Conservation (phyloP, 257 asterid species). For the Fraxinus anomala region DNA sequence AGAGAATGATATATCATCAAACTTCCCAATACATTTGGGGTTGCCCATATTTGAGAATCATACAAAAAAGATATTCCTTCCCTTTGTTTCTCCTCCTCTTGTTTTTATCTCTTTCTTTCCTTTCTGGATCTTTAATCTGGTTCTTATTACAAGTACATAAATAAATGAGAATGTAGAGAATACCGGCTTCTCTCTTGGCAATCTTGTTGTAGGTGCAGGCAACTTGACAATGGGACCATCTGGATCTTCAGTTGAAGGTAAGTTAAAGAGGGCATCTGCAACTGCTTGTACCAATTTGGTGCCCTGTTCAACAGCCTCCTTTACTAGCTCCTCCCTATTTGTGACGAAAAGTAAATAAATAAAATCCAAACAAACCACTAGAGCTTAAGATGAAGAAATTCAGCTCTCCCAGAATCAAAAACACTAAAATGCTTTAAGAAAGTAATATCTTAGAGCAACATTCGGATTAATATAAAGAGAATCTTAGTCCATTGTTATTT, state of each 20-base stretch:
- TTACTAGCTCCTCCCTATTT: constrained; percentile 69
- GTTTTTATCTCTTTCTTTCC: neutral
- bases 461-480: neutral
- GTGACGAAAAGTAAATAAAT: constrained; percentile 1
- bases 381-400: neutral
- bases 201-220: constrained; percentile 74
- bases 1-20: neutral
- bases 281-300: constrained; percentile 82
- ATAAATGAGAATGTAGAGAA: constrained; percentile 21
- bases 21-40: neutral
- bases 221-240: constrained; percentile 79
- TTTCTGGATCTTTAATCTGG: neutral
- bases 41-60: neutral
- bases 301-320: constrained; percentile 64
- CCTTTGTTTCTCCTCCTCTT: neutral
- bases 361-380: neutral
- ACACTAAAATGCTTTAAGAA: neutral
- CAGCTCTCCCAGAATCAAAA: neutral
- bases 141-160: neutral
- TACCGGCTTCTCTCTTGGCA: constrained; percentile 92
- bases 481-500: neutral
- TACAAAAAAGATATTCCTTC: too few species aligned
- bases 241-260: constrained; percentile 68
- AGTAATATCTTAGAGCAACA: neutral
- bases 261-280: constrained; percentile 73